Evolutionary conservation across 202 grass and related monocot genomes (phyloP).

Genomic region (Digitaria exilis): DNA sequence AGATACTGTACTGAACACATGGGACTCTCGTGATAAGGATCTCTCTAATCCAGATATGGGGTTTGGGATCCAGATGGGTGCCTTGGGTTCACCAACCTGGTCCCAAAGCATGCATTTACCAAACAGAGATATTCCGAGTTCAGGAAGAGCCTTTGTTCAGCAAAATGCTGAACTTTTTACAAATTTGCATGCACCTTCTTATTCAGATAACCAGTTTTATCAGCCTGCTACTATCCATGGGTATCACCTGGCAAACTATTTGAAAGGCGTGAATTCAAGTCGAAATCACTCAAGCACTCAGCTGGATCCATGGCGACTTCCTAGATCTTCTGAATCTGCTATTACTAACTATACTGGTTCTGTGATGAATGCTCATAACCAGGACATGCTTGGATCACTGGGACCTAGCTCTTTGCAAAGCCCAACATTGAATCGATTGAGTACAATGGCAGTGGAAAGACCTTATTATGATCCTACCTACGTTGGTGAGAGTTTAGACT

Average conservation of each 20-base stretch:
- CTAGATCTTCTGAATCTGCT: constrained; percentile 49
- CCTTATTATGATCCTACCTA: constrained; percentile 55
- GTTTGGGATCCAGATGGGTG: constrained; percentile 43
- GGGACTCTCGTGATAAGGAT: constrained; percentile 23
- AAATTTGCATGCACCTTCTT: constrained; percentile 45
- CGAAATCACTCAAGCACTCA: constrained; percentile 38
- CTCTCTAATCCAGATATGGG: constrained; percentile 31
- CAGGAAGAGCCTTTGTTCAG: constrained; percentile 33
- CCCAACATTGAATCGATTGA: constrained; percentile 29
- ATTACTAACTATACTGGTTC: constrained; percentile 34
- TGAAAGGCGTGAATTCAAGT: constrained; percentile 53
- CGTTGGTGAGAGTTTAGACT: constrained; percentile 35
- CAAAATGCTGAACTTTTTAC: constrained; percentile 40
- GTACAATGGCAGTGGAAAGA: constrained; percentile 37
- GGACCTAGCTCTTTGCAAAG: constrained; percentile 44
- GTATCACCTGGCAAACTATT: constrained; percentile 61
- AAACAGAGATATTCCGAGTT: background rate
- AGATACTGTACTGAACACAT: background rate
- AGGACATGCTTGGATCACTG: constrained; percentile 47
- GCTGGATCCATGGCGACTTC: constrained; percentile 32
- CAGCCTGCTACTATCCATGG: constrained; percentile 81
- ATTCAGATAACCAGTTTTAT: constrained; percentile 45
- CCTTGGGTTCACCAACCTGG: constrained; percentile 48
- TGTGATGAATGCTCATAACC: constrained; percentile 23
- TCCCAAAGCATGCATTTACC: constrained; percentile 48